These are phyloP conservation scores for Jimgerdemannia flammicorona DNA, from an alignment of 192 early-diverging fungal species.

Conservation along the genomic window DNA sequence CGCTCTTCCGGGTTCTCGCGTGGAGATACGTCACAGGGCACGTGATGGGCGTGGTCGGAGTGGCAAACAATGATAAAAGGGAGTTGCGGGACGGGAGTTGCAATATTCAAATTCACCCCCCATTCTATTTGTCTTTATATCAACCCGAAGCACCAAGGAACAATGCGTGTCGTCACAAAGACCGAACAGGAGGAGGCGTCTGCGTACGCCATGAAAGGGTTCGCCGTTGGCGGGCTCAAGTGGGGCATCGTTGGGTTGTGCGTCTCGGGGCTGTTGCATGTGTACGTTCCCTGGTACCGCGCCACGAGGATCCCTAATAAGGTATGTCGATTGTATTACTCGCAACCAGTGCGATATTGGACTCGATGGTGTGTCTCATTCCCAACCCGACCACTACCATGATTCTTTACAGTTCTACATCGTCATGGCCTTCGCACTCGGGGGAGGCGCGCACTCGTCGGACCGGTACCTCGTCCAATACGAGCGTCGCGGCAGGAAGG, in stretches of 20 bases:
- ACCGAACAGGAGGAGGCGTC: slow-evolving; percentile 29
- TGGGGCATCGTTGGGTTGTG: slow-evolving; percentile 35
- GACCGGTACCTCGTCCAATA: slow-evolving; percentile 37
- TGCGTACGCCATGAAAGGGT: slow-evolving; percentile 36
- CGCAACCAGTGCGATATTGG: too few species aligned
- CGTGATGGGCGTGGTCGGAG: too few species aligned
- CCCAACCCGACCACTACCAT: not conserved
- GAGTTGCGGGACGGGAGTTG: too few species aligned
- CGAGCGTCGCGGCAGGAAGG: slow-evolving; percentile 30
- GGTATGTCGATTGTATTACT: slow-evolving; percentile 8
- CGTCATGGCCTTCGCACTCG: slow-evolving; percentile 30
- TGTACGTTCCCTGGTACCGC: slow-evolving; percentile 26
- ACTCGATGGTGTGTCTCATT: not conserved
- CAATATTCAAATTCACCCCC: too few species aligned
- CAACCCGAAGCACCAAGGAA: too few species aligned
- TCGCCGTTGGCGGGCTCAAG: slow-evolving; percentile 28
- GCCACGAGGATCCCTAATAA: slow-evolving; percentile 28
- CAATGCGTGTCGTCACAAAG: slow-evolving; percentile 32
- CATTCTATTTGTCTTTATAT: too few species aligned
- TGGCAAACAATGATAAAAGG: too few species aligned
- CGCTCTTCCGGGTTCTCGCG: too few species aligned
- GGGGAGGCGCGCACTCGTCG: slow-evolving; percentile 34
- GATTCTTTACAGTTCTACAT: slow-evolving; percentile 31
- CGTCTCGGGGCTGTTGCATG: slow-evolving; percentile 18
- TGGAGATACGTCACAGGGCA: too few species aligned